Conservation (phyloP, 768 basidiomycete genomes). For the Amanita brunnescens region DNA sequence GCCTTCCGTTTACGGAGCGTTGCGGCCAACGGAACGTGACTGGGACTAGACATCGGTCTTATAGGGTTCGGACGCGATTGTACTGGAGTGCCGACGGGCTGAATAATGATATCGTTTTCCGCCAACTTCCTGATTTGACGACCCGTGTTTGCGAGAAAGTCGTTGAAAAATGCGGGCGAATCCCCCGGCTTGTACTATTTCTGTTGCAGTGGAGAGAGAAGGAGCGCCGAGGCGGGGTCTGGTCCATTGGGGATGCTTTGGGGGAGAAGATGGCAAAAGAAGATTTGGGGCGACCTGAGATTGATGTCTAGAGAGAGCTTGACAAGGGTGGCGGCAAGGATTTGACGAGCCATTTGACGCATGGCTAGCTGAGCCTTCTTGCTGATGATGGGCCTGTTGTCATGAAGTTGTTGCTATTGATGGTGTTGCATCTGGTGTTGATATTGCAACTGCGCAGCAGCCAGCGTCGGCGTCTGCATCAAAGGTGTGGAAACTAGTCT, state of each 20-base stretch:
- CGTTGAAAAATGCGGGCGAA: conserved; percentile 56
- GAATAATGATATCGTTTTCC: conserved; percentile 10
- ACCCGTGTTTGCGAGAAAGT: conserved; percentile 52
- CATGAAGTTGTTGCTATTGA: conserved; percentile 4
- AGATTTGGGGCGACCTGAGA: conserved; percentile 6
- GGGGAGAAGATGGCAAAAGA: not conserved
- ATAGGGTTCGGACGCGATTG: conserved; percentile 48
- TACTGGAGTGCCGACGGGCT: conserved; percentile 14
- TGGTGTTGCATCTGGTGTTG: conserved; percentile 4
- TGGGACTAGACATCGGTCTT: conserved; percentile 27
- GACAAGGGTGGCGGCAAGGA: too few relatives aligned
- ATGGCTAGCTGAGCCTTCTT: not conserved
- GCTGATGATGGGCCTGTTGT: not conserved
- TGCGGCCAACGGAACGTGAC: conserved; percentile 16
- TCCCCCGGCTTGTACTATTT: conserved; percentile 42
- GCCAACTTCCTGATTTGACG: conserved; percentile 25
- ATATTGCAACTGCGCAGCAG: not conserved
- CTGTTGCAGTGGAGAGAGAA: conserved; percentile 8
- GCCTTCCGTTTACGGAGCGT: conserved; percentile 72
- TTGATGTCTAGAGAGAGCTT: too few relatives aligned
- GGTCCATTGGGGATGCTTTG: not conserved
- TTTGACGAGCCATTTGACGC: too few relatives aligned
- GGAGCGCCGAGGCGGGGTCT: not conserved
- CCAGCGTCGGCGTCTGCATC: conserved; percentile 4
- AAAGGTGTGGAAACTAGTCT: not conserved